Evolutionary conservation across 768 basidiomycete species (phyloP), one percentile per base, ranked within the genome.

Genomic region (Hericium coralloides): DNA sequence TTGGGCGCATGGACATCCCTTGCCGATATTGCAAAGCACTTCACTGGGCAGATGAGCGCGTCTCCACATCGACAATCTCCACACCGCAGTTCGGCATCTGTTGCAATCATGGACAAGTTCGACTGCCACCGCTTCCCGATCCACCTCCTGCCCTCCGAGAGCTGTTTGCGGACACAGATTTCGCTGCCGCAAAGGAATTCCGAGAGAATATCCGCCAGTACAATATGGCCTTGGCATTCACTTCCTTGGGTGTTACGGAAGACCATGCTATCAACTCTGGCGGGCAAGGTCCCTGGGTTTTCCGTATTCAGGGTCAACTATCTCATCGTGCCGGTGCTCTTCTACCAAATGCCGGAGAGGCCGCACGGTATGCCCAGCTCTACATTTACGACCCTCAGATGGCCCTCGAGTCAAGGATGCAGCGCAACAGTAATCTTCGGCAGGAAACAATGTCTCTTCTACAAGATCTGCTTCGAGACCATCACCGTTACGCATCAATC

Each of bases 201-300:
- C 68, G 67, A 1, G 55, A 60, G 4, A 62, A 76, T 5, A 74
- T 77, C 8, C 60, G 69, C 12, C 69, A 72, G 25, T 78, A 78
- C 45, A 79, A 79, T 53, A 60, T 63, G 38, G 70, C 77, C 1
- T 63, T 78, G 49, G 64, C 74, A 0, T 76, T 77, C 55, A 74
- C 71, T 0, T 76, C 74, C 0, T 31, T 77, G 0, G 68, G 69
- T 10, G 68, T 70, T 1, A 48, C 59, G 4, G 59, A 70, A 23
- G n/a, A n/a, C n/a, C 72, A 75, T 56, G 38, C 67, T 14, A 53
- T 58, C 2, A 52, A 72, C 31, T 65, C 68, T 49, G 41, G 60
- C 61, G 64, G 68, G 57, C 18, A 63, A 63, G 73, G 71, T 0
- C 68, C 70, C 4, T 70, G 66, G 14, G 65, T 70, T 9, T 76